phyloP scores from a whole-genome alignment of 257 asterid genomes.

The Primulina huaijiensis region DNA sequence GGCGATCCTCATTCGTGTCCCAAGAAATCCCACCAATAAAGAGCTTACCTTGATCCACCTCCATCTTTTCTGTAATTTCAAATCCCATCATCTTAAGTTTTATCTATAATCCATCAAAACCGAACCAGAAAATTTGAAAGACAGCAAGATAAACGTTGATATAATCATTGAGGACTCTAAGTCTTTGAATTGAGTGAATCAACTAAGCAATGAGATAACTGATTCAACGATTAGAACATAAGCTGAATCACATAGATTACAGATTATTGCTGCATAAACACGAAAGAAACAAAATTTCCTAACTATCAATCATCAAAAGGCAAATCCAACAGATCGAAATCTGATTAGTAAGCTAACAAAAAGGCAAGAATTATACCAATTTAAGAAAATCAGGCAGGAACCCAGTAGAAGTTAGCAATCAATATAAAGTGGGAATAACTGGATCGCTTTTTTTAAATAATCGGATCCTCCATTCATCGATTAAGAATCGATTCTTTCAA shows the following conservation, averaged over 20 bases:
- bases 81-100: conserved; percentile 16
- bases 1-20: conserved; percentile 88
- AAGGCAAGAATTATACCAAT: conserved; percentile 14
- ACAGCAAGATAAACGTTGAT: not conserved
- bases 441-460: conserved; percentile 30
- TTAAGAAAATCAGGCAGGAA: conserved; percentile 32
- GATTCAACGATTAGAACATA: conserved; percentile 1
- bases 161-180: conserved; percentile 9
- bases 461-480: conserved; percentile 44
- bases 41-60: conserved; percentile 76
- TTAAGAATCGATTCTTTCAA: conserved; percentile 25
- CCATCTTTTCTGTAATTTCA: conserved; percentile 58
- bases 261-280: conserved; percentile 25
- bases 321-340: conserved; percentile 49
- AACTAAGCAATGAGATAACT: conserved; percentile 18
- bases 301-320: conserved; percentile 23
- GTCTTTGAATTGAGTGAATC: conserved; percentile 22
- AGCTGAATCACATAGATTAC: conserved; percentile 5
- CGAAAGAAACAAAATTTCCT: conserved; percentile 8
- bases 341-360: conserved; percentile 21
- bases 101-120: conserved; percentile 18
- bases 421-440: conserved; percentile 31
- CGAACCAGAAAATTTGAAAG: conserved; percentile 2
- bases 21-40: conserved; percentile 94
- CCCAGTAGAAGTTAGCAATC: conserved; percentile 21